A percentile compares a stretch with the other conserved stretches of the same genome.
Evolutionary conservation across 2,329 filamentous ascomycete genomes (phyloP).

Genomic region (Fusarium verrucosum): DNA sequence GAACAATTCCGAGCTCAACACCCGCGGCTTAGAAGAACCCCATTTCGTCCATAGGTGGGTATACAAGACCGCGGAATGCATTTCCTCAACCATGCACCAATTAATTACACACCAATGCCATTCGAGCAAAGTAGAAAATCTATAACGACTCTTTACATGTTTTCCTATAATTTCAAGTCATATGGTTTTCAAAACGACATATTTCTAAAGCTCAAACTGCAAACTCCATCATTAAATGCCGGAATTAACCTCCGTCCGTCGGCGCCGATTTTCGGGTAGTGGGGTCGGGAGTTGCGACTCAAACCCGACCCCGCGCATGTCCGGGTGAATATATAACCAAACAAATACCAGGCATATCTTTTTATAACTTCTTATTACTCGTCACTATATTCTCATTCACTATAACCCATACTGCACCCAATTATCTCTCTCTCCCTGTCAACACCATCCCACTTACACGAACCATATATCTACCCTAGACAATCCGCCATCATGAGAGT

Average conservation of each 20-base stretch:
- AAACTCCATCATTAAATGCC: slow-evolving; percentile 5
- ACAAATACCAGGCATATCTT: slow-evolving; percentile 1
- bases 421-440: neutral
- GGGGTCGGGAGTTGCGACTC: slow-evolving; percentile 42
- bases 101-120: too few relatives aligned
- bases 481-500: slow-evolving; percentile 65
- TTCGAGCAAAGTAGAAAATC: too few relatives aligned
- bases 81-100: too few relatives aligned
- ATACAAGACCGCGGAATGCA: neutral
- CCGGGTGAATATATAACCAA: slow-evolving; percentile 46
- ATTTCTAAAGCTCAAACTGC: too few relatives aligned
- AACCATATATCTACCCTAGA: slow-evolving; percentile 23
- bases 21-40: neutral
- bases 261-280: slow-evolving; percentile 43
- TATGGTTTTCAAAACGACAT: too few relatives aligned
- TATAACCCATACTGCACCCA: neutral
- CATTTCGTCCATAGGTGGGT: too few relatives aligned
- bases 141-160: too few relatives aligned
- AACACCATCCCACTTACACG: slow-evolving; percentile 11
- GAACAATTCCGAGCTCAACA: neutral
- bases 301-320: slow-evolving; percentile 40
- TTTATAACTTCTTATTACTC: neutral
- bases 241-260: slow-evolving; percentile 27
- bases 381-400: neutral
- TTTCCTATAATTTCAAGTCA: too few relatives aligned